Evolutionary conservation across 2,329 filamentous ascomycete genomes (phyloP), one percentile per base, ranked within the genome.

Genomic region (Alternaria brassicae): DNA sequence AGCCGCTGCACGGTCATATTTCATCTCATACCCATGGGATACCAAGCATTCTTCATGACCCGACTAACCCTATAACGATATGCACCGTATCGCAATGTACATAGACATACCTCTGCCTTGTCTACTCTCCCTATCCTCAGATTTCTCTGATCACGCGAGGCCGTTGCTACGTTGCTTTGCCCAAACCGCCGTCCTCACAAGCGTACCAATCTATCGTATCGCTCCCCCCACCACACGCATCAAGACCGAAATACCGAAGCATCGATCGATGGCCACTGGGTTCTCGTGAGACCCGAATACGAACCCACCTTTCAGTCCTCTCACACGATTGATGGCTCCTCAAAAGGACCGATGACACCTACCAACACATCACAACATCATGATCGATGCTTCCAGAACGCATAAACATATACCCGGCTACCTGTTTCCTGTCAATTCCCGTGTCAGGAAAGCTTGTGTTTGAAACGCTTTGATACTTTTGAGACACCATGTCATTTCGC

Each of bases 391-490:
- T 48, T 48, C 44, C 44, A 48, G 44, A 48, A 48, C 44, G 44
- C 44, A 48, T 25, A 23, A 4, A 48, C 28, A 21, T 21, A n/a
- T 23, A 25, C 44, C 44, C 44, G 21, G 19, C 44, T 23, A 48
- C 30, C 44, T 48, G 44, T 48, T 48, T 48, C 44, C n/a, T 21
- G 28, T 17, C 8, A 6, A 17, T 10, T 15, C 44, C 44, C 30
- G 32, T 48, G 44, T 48, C 44, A 23, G 44, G 36, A 48, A 36
- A 48, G 44, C 44, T 48, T 48, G 44, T n/a, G 17, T 21, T 23
- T 48, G 44, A 48, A 48, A 48, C 44, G 32, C 44, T 34, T 32
- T 21, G 21, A 27, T 42, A 42, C 15, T 28, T 34, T 32, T 21
- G 15, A 27, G 8, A 42, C 23, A 42, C 10, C 17, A 25, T 25